Evolutionary conservation across 2,329 filamentous ascomycete genomes (phyloP).

Genomic region (Paraconiothyrium sp.): DNA sequence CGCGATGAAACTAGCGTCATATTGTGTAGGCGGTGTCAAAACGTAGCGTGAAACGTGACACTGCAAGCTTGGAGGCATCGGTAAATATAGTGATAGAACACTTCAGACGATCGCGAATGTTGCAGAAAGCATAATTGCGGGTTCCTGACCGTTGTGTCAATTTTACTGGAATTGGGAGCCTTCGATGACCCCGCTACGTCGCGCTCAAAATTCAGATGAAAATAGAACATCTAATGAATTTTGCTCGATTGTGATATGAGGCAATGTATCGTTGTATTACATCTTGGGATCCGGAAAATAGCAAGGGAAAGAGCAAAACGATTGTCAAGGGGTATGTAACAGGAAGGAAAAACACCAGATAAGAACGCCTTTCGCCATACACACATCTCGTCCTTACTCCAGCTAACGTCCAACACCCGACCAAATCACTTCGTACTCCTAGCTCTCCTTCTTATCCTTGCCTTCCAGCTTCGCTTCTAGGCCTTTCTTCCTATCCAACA

Average conservation of each 20-base stretch:
- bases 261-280: not conserved
- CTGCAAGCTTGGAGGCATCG: not conserved
- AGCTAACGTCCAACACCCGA: not conserved
- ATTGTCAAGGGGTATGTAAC: not conserved
- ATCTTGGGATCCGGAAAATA: not conserved
- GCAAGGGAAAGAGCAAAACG: not conserved
- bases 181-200: no score
- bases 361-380: not conserved
- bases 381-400: not conserved
- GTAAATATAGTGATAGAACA: not conserved
- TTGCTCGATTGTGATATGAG: not conserved
- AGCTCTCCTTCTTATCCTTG: not conserved
- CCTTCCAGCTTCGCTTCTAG: not conserved
- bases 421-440: not conserved
- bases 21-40: not conserved
- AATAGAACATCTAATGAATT: not conserved
- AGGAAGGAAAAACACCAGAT: not conserved
- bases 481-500: constrained; percentile 1
- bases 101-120: not conserved
- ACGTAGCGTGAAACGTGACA: constrained; percentile 14
- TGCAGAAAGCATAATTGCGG: constrained; percentile 1
- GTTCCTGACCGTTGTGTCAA: not conserved
- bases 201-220: no score
- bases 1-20: not conserved
- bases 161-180: not conserved